Base-by-base conservation (phyloP, 78 protist genomes). In the Guillardia theta region DNA sequence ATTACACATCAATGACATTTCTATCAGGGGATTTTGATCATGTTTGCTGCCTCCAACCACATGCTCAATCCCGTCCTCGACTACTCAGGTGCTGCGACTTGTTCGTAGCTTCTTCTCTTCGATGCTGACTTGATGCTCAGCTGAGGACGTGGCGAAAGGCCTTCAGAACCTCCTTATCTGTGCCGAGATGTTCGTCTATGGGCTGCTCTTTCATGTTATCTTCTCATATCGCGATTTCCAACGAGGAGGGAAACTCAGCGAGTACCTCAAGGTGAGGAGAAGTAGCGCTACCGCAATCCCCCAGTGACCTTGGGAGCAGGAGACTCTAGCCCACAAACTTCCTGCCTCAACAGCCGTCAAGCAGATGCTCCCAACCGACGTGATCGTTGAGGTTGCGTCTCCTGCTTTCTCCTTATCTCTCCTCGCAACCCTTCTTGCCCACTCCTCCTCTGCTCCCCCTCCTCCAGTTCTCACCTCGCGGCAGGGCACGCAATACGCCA, bases 111-210 rank as follows among this genome's bases (percentile, higher is more conserved):
- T 50, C 58, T 58, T 8, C 6, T 8, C 4, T 27, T 58, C 39
- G 21, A 8, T 58, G 2, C 27, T 9, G 3, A 30, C 70, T 24
- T 9, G 70, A 15, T 50, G 70, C 4, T 24, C 70, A 58, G 87
- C 87, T 36, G 90, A 78, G 48, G 90, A 78, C 90, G 90, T 78
- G 45, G 90, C 44, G 30, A 78, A 78, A 48, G 90, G 48, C 15
- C 45, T 78, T 0, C 90, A 78, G 90, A 78, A 78, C 48, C 90
- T 78, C 15, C 90, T 78, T 18, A 78, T 78, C 33, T 37, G 45
- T 50, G 90, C 24, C 44, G 90, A 78, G 50, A 78, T 78, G 90
- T 50, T 78, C 39, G 39, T 78, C 45, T 78, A 78, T 30, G 90
- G 50, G 1, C 21, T 36, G 37, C 18, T 12, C 45, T 43, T 24